Evolutionary conservation across 176 grass and related monocot genomes (phyloP), one percentile per base, ranked within the genome.

Genomic region (Carex myosuroides): DNA sequence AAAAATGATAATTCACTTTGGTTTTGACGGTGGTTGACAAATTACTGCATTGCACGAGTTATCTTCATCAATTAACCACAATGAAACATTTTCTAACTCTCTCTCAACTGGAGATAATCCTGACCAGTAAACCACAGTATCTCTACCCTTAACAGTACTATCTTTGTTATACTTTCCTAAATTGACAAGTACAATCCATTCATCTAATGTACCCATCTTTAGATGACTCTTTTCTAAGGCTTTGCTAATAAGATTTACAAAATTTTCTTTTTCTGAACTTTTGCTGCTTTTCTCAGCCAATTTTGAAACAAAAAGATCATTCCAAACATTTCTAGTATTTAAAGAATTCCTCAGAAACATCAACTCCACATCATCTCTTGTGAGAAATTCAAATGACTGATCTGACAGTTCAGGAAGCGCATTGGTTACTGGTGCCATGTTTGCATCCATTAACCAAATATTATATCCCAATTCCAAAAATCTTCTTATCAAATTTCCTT

Each of bases 1-100:
- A 30, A 66, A 17, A 59, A 59, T 4, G 4, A 60, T 80, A n/a
- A 14, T 32, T 83, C 42, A 66, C 13, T 67, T 29, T 68, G 44
- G 44, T 62, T 44, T 85, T 64, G 81, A 79, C 35, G 62, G 35
- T 78, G 75, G 87, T 74, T 90, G 86, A 89, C 95, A 98, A 93
- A 94, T 56, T 85, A 98, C 91, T 86, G 91, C 82, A 86, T 64
- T 85, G 82, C 95, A 98, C n/a, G 95, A 91, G 41, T n/a, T 93
- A 90, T 98, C 95, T 53, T 79, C 88, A 86, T 93, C 90, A 48
- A 93, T 56, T 75, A 90, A 87, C 95, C 92, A 98, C 77, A 98
- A 87, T 78, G 82, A 83, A 35, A 86, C 76, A 73, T 84, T 89
- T 85, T 83, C 33, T 10, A 98, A 89, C 78, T 91, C 79, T 75